phyloP scores from a whole-genome alignment of 768 basidiomycete genomes.

The Lentinula edodes region DNA sequence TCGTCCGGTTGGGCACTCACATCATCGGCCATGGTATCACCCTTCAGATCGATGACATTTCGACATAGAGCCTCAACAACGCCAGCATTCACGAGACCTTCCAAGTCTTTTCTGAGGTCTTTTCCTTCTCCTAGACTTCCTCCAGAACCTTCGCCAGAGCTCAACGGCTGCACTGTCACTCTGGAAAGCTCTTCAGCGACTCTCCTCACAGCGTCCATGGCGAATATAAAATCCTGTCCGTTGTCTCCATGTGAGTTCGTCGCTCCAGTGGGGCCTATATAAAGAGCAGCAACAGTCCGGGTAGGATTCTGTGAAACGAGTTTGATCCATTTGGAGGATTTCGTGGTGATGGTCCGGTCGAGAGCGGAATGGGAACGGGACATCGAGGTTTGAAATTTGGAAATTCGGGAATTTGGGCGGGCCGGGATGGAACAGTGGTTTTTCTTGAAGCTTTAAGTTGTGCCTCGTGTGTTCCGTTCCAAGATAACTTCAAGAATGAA shows the following conservation, averaged over 20 bases:
- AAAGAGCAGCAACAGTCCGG: not conserved
- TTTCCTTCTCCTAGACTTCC: not conserved
- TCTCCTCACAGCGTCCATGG: conserved; percentile 1
- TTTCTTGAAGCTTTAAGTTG: too few species aligned
- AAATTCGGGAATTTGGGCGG: not conserved
- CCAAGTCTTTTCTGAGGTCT: not conserved
- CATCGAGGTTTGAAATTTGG: not conserved
- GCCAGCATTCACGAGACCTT: not conserved
- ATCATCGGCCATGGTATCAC: not conserved
- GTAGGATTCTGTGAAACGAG: not conserved
- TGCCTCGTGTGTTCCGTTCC: too few species aligned
- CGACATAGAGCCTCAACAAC: not conserved
- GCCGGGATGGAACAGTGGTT: too few species aligned
- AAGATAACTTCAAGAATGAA: too few species aligned
- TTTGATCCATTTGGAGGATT: not conserved
- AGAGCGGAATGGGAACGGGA: not conserved
- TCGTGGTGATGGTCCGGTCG: not conserved
- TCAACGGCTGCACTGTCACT: not conserved
- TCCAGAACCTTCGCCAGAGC: not conserved
- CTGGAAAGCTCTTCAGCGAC: not conserved
- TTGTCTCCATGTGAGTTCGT: not conserved
- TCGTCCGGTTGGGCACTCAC: not conserved
- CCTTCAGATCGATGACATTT: not conserved
- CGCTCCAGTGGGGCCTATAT: not conserved
- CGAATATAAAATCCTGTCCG: conserved; percentile 2